Conservation (phyloP, 164 flowering plant species). For the Saururus chinensis region DNA sequence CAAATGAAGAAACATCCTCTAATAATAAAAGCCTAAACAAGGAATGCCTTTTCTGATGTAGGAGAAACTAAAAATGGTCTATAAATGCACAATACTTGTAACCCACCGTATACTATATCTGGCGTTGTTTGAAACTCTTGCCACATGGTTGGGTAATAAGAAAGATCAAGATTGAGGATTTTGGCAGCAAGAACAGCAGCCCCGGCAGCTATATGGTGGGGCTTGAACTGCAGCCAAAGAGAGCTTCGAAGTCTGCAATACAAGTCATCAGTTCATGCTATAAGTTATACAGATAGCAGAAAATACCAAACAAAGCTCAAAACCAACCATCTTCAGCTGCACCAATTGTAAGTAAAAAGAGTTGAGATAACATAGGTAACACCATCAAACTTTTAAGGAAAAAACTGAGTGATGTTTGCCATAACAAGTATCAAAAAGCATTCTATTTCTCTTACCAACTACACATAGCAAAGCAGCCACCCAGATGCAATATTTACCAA, state of each 20-base stretch:
- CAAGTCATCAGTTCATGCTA: neutral
- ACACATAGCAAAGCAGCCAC: slow-evolving; percentile 34
- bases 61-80: no score
- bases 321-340: slow-evolving; percentile 25
- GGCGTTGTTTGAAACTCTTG: slow-evolving; percentile 81
- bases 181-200: slow-evolving; percentile 87
- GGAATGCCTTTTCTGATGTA: no score
- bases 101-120: slow-evolving; percentile 60
- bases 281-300: neutral
- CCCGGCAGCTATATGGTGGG: slow-evolving; percentile 47
- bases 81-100: no score
- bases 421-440: slow-evolving; percentile 7
- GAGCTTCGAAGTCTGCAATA: slow-evolving; percentile 38
- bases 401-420: neutral
- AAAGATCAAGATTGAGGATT: slow-evolving; percentile 59
- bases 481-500: slow-evolving; percentile 41
- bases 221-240: slow-evolving; percentile 45
- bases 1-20: slow-evolving; percentile 43
- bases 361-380: neutral
- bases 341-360: neutral
- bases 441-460: slow-evolving; percentile 31
- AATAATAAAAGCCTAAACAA: neutral
- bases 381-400: neutral
- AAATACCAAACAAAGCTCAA: neutral
- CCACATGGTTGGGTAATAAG: slow-evolving; percentile 53